Evolutionary conservation across 2,329 filamentous ascomycete species (phyloP).

Genomic region (Colletotrichum melonis): DNA sequence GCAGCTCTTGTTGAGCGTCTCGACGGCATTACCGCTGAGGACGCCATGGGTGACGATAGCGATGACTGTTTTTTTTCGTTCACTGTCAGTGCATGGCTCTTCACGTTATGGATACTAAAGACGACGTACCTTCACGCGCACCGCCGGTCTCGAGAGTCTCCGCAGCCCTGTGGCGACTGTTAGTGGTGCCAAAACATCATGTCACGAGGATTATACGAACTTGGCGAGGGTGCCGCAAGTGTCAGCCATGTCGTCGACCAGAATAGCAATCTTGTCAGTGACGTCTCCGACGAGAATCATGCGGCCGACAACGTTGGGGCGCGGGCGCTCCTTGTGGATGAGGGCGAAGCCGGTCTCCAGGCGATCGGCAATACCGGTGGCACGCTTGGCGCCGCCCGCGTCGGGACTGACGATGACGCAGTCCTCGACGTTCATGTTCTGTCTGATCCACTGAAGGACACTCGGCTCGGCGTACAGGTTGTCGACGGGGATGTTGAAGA

Average conservation of each 20-base stretch:
- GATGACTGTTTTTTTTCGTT: conserved; percentile 60
- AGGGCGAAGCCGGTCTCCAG: conserved; percentile 86
- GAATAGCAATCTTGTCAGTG: conserved; percentile 88
- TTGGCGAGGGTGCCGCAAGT: conserved; percentile 89
- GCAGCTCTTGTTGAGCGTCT: conserved; percentile 83
- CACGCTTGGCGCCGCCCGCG: conserved; percentile 87
- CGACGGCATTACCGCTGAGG: conserved; percentile 86
- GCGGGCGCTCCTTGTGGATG: conserved; percentile 80
- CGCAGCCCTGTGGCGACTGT: conserved; percentile 17
- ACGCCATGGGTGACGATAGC: conserved; percentile 97
- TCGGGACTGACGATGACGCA: conserved; percentile 90
- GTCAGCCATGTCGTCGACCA: conserved; percentile 98
- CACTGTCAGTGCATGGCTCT: background rate
- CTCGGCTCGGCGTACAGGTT: conserved; percentile 89
- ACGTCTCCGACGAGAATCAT: conserved; percentile 98
- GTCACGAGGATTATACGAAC: conserved; percentile 65
- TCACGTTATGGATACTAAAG: background rate
- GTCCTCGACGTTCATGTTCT: conserved; percentile 79
- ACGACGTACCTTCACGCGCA: conserved; percentile 27
- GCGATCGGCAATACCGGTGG: conserved; percentile 86
- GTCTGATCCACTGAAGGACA: conserved; percentile 84
- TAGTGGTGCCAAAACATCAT: background rate
- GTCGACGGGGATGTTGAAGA: conserved; percentile 78
- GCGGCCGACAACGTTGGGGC: conserved; percentile 83
- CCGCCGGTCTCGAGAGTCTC: conserved; percentile 31